phyloP scores from a whole-genome alignment of 2,329 filamentous ascomycete species.

The Tolypocladium amazonense region DNA sequence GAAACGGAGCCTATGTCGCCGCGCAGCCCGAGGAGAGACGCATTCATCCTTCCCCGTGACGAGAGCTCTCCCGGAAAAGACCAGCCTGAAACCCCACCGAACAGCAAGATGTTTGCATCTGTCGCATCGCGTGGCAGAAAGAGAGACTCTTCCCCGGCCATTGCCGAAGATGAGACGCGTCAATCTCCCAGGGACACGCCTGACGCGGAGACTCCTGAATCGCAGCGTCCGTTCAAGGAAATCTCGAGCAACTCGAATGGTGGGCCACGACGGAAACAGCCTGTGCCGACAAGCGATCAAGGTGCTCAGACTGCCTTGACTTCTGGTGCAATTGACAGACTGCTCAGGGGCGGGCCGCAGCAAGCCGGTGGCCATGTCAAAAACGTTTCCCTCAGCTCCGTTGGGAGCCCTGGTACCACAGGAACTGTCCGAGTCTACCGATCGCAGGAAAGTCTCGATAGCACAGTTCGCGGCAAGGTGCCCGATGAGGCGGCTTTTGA shows the following conservation, averaged over 20 bases:
- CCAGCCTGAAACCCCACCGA: slow-evolving; percentile 28
- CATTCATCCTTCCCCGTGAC: slow-evolving; percentile 44
- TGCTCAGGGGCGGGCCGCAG: slow-evolving; percentile 42
- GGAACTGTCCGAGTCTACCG: slow-evolving; percentile 32
- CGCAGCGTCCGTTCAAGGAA: slow-evolving; percentile 48
- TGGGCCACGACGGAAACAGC: slow-evolving; percentile 26
- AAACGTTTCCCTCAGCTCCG: slow-evolving; percentile 23
- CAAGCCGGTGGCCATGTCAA: slow-evolving; percentile 18
- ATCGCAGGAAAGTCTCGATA: slow-evolving; percentile 40
- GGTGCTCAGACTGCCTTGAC: slow-evolving; percentile 77
- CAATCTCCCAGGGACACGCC: slow-evolving; percentile 35
- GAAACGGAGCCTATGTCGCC: slow-evolving; percentile 35
- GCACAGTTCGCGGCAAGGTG: slow-evolving; percentile 26
- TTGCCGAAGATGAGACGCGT: slow-evolving; percentile 55
- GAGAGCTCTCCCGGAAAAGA: slow-evolving; percentile 18
- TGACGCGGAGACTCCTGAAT: slow-evolving; percentile 39
- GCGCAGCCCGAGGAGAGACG: slow-evolving; percentile 43
- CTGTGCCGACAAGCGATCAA: slow-evolving; percentile 49
- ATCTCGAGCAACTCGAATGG: slow-evolving; percentile 47
- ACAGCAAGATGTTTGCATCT: slow-evolving; percentile 29
- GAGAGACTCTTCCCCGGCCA: slow-evolving; percentile 31
- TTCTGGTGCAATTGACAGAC: slow-evolving; percentile 67
- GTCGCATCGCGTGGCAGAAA: slow-evolving; percentile 33
- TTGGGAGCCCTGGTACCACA: slow-evolving; percentile 24
- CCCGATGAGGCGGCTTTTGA: slow-evolving; percentile 28